Conservation (phyloP, 2,329 filamentous ascomycete genomes). For the Alternaria sp. region DNA sequence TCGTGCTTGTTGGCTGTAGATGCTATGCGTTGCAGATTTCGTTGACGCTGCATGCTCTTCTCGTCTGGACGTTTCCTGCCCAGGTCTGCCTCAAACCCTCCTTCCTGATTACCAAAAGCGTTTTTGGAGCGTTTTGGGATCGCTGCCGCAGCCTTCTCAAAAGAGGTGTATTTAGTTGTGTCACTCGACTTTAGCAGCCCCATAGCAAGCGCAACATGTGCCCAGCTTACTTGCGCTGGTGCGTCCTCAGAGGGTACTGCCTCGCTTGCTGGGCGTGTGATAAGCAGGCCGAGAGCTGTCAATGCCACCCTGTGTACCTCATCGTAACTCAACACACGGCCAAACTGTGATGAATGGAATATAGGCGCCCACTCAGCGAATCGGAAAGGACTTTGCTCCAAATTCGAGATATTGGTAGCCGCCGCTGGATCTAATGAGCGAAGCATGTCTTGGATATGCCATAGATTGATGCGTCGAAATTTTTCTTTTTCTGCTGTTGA, state of each 20-base stretch:
- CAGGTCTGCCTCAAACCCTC: slow-evolving; percentile 3
- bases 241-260: not conserved
- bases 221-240: slow-evolving; percentile 42
- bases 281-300: slow-evolving; percentile 56
- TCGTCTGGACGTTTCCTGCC: slow-evolving; percentile 17
- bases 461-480: slow-evolving; percentile 63
- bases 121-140: slow-evolving; percentile 11
- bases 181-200: slow-evolving; percentile 56
- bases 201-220: slow-evolving; percentile 52
- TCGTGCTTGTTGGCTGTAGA: slow-evolving; percentile 72
- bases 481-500: slow-evolving; percentile 30
- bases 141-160: slow-evolving; percentile 18
- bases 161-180: slow-evolving; percentile 53
- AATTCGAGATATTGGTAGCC: slow-evolving; percentile 31
- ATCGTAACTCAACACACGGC: slow-evolving; percentile 64
- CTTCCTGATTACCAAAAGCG: slow-evolving; percentile 5
- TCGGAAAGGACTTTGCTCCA: slow-evolving; percentile 24
- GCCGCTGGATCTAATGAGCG: slow-evolving; percentile 50
- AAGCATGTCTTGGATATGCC: slow-evolving; percentile 70
- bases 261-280: slow-evolving; percentile 22
- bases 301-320: slow-evolving; percentile 67
- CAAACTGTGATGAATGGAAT: slow-evolving; percentile 43
- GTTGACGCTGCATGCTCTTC: slow-evolving; percentile 51
- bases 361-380: slow-evolving; percentile 27
- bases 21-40: slow-evolving; percentile 56